A percentile compares a stretch with the other conserved stretches of the same genome.
Conservation (phyloP, 2,329 filamentous ascomycete species). For the Clathrospora elynae region DNA sequence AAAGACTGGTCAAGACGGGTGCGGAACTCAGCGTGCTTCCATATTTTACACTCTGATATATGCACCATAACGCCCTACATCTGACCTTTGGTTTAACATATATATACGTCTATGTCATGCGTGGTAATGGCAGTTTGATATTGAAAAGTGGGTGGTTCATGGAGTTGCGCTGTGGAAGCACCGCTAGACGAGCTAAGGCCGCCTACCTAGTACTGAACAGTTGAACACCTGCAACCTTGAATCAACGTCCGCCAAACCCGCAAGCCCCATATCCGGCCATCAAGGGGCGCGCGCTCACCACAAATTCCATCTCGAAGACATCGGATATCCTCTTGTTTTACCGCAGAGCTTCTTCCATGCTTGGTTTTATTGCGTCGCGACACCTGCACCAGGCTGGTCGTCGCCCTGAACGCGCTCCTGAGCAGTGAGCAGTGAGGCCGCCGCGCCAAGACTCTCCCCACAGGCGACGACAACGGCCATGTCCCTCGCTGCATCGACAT, state of each 20-base stretch:
- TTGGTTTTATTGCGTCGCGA: constrained; percentile 47
- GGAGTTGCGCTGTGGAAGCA: constrained; percentile 11
- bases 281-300: constrained; percentile 37
- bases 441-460: constrained; percentile 43
- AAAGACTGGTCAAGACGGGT: too few relatives aligned
- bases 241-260: constrained; percentile 16
- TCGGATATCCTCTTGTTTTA: constrained; percentile 34
- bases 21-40: too few relatives aligned
- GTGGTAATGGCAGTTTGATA: constrained; percentile 9
- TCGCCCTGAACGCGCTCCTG: constrained; percentile 46
- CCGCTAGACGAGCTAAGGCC: constrained; percentile 16
- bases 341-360: constrained; percentile 46
- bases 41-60: too few relatives aligned
- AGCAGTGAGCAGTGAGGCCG: constrained; percentile 45
- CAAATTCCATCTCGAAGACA: constrained; percentile 44
- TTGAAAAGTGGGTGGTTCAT: constrained; percentile 10
- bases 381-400: constrained; percentile 50
- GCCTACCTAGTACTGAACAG: constrained; percentile 12
- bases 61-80: too few relatives aligned
- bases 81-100: too few relatives aligned
- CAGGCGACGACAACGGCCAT: constrained; percentile 42
- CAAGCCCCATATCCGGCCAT: constrained; percentile 42
- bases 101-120: too few relatives aligned
- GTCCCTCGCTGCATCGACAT: constrained; percentile 46
- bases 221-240: constrained; percentile 14